Evolutionary conservation across 208 protist genomes (phyloP), one percentile per base, ranked within the genome.

Genomic region (Sergeia podlipaevii): DNA sequence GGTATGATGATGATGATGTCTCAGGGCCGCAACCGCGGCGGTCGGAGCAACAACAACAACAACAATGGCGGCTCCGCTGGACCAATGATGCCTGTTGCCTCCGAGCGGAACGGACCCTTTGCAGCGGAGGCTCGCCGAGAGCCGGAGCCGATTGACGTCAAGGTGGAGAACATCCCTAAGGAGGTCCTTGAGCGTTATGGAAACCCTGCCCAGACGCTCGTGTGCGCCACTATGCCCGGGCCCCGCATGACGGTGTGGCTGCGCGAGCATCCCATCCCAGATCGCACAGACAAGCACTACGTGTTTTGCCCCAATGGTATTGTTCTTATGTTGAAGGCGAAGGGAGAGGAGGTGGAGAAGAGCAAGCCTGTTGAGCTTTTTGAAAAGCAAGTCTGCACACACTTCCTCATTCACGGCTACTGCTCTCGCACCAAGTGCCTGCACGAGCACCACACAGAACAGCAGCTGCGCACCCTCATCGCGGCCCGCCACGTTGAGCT

Each of bases 331-430:
- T 65, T 91, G 18, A 89, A 90, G 55, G 76, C 83, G n/a, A 52
- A 59, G 26, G 78, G 74, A 21, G 53, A 43, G 3, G 81, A 95
- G 42, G 77, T 95, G 55, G 72, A 69, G 61, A 60, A 73, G 43
- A 77, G 65, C 53, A 95, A 91, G 66, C 87, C 87, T n/a, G 87
- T 95, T 34, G 87, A 90, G 57, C 75, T 95, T 8, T 81, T 95
- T 58, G 58, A 64, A 0, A 78, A 81, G 63, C 87, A 91, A 62
- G 72, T 91, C 36, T 95, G 87, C 70, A 86, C 76, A 21, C 81
- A 91, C 64, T 95, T 90, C 64, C 65, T 95, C 15, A 79, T 89
- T 43, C 75, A 95, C 62, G 74, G 74, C 43, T 85, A 87, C 69
- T 95, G 87, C 76, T 82, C 80, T 3, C 77, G 87, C 34, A 23